Conservation (phyloP, 1,284 basidiomycete genomes). For the Cystobasidium slooffiae region DNA sequence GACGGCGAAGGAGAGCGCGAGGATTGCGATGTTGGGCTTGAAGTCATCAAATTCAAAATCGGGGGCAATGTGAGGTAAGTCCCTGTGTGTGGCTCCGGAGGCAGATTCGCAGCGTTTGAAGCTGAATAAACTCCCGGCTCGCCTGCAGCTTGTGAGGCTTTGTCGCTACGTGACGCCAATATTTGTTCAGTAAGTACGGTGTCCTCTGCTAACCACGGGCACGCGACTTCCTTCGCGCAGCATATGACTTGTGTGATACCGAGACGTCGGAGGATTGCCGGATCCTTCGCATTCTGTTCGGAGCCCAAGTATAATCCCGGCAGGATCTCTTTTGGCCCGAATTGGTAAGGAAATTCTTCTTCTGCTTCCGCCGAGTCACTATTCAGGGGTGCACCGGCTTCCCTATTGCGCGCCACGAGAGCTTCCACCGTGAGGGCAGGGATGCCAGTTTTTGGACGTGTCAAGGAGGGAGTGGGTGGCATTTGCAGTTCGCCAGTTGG, state of each 20-base stretch:
- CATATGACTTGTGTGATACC: constrained; percentile 84
- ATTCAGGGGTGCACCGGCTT: constrained; percentile 33
- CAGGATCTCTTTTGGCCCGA: constrained; percentile 85
- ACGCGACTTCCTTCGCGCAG: constrained; percentile 89
- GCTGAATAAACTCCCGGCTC: background rate
- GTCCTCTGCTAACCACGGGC: constrained; percentile 62
- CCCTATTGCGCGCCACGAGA: constrained; percentile 38
- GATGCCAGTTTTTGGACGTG: constrained; percentile 4
- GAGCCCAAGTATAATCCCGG: constrained; percentile 91
- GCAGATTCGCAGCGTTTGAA: too few species aligned
- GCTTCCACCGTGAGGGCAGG: constrained; percentile 13
- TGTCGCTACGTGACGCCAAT: background rate
- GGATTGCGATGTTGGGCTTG: background rate
- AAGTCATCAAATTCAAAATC: background rate
- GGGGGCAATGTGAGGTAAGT: background rate
- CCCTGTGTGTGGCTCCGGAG: background rate
- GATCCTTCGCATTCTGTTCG: constrained; percentile 87
- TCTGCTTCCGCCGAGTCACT: constrained; percentile 18
- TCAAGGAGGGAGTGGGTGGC: constrained; percentile 17
- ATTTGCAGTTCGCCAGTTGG: background rate
- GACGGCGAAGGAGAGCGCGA: constrained; percentile 11
- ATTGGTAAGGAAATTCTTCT: constrained; percentile 67
- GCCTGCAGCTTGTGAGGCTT: background rate
- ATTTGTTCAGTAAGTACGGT: constrained; percentile 35
- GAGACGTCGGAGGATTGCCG: constrained; percentile 69